Percentiles rank a stretch among this genome's conserved stretches.
These are phyloP conservation scores for Diplodia sapinea DNA, from an alignment of 2,329 filamentous ascomycete genomes.

Conservation along the genomic window DNA sequence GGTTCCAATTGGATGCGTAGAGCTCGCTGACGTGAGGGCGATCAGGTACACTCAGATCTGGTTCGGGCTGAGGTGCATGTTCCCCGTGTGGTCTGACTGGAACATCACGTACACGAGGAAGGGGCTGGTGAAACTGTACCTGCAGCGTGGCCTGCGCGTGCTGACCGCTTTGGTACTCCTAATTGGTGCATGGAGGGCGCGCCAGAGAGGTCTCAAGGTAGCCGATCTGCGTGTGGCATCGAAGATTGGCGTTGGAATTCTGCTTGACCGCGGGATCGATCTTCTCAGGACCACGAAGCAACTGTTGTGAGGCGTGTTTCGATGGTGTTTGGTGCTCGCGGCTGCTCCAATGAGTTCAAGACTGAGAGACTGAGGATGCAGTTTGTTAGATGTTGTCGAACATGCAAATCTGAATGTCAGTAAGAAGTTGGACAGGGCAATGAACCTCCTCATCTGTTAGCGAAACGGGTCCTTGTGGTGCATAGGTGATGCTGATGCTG, in stretches of 20 bases:
- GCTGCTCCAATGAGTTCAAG: neutral
- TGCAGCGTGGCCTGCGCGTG: constrained; percentile 11
- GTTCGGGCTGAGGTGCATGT: constrained; percentile 58
- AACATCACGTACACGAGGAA: constrained; percentile 57
- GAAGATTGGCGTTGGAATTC: neutral
- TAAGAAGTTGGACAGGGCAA: no score
- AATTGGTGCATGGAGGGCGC: constrained; percentile 1
- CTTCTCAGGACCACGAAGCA: neutral
- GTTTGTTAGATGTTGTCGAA: neutral
- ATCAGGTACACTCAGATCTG: constrained; percentile 58
- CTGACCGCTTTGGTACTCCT: neutral
- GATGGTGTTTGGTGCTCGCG: neutral
- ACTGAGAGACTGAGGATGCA: neutral
- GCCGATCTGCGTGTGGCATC: neutral
- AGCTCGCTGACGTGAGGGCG: constrained; percentile 32
- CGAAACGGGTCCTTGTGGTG: no score
- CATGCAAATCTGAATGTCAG: neutral
- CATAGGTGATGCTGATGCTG: neutral
- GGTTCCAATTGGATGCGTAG: neutral
- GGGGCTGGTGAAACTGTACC: constrained; percentile 47
- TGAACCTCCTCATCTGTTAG: no score
- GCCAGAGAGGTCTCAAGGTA: neutral
- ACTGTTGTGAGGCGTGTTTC: neutral
- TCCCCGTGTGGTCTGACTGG: constrained; percentile 62
- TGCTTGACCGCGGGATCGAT: neutral